Evolutionary conservation across 306 rosid genomes (phyloP).

Genomic region (Erythrophleum fordii): DNA sequence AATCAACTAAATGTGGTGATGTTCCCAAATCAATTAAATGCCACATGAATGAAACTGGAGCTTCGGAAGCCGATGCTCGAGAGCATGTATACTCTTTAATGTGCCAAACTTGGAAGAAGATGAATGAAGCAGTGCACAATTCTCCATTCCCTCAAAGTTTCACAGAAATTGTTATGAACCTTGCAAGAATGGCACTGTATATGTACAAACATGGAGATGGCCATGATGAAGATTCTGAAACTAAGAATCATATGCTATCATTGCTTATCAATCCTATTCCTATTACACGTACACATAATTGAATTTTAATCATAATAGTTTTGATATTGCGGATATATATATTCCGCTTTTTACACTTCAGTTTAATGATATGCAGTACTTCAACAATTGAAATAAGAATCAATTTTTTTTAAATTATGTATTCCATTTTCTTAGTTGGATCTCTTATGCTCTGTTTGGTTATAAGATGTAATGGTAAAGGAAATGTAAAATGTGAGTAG

Average conservation of each 20-base stretch:
- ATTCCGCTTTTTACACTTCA: too few relatives aligned
- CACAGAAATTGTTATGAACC: background rate
- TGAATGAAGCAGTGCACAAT: background rate
- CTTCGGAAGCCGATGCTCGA: slow-evolving; percentile 17
- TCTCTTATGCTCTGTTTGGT: too few relatives aligned
- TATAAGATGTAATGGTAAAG: too few relatives aligned
- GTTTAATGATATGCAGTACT: too few relatives aligned
- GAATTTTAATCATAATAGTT: too few relatives aligned
- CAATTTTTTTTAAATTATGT: too few relatives aligned
- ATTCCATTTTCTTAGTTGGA: too few relatives aligned
- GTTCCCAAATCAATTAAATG: slow-evolving; percentile 30
- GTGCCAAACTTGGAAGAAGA: slow-evolving; percentile 34
- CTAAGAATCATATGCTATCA: background rate
- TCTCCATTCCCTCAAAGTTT: slow-evolving; percentile 12
- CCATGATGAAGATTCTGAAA: background rate
- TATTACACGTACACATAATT: background rate
- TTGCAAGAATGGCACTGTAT: slow-evolving; percentile 6
- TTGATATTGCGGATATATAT: too few relatives aligned
- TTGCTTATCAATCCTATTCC: slow-evolving; percentile 14
- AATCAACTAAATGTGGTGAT: background rate
- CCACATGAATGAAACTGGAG: slow-evolving; percentile 36
- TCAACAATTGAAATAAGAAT: too few relatives aligned
- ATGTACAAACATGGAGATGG: slow-evolving; percentile 9
- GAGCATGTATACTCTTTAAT: slow-evolving; percentile 26
- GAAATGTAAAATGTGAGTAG: too few relatives aligned